A percentile compares a stretch with the other conserved stretches of the same genome.
Evolutionary conservation across 495 filamentous ascomycete species (phyloP).

Genomic region (Aspergillus avenaceus): DNA sequence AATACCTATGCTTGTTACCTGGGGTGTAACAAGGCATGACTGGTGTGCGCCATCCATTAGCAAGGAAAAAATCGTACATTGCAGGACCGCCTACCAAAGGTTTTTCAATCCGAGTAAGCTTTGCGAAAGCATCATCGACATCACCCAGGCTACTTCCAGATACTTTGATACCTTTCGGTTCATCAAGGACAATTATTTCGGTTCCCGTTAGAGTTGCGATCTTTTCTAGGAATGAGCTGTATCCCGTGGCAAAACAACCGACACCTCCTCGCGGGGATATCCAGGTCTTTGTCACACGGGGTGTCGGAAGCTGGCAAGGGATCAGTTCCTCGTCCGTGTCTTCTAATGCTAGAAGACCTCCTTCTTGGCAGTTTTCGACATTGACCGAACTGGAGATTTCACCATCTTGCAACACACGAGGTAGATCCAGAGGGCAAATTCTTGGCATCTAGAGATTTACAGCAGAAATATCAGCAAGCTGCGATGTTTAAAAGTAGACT

Average conservation of each 20-base stretch:
- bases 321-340: slow-evolving; percentile 9
- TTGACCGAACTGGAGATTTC: not conserved
- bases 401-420: slow-evolving; percentile 5
- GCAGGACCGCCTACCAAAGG: slow-evolving; percentile 19
- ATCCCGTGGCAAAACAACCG: slow-evolving; percentile 13
- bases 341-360: slow-evolving; percentile 10
- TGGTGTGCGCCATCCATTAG: slow-evolving; percentile 1
- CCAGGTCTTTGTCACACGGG: slow-evolving; percentile 16
- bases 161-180: slow-evolving; percentile 17
- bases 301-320: not conserved
- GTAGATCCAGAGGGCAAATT: slow-evolving; percentile 10
- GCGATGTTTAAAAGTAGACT: not conserved
- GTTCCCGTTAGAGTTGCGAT: slow-evolving; percentile 19
- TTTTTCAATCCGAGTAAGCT: slow-evolving; percentile 62
- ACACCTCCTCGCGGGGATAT: slow-evolving; percentile 9
- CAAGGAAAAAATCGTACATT: not conserved
- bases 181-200: slow-evolving; percentile 14
- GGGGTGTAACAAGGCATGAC: slow-evolving; percentile 7
- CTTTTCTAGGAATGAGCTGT: slow-evolving; percentile 8
- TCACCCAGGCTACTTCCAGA: slow-evolving; percentile 38
- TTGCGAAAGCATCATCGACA: slow-evolving; percentile 63
- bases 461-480: not conserved
- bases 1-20: slow-evolving; percentile 7
- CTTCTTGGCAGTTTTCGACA: not conserved
- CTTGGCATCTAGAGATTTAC: slow-evolving; percentile 14